Evolutionary conservation across 495 filamentous ascomycete genomes (phyloP), one percentile per base, ranked within the genome.

Genomic region (Penicillium simplicissimum): DNA sequence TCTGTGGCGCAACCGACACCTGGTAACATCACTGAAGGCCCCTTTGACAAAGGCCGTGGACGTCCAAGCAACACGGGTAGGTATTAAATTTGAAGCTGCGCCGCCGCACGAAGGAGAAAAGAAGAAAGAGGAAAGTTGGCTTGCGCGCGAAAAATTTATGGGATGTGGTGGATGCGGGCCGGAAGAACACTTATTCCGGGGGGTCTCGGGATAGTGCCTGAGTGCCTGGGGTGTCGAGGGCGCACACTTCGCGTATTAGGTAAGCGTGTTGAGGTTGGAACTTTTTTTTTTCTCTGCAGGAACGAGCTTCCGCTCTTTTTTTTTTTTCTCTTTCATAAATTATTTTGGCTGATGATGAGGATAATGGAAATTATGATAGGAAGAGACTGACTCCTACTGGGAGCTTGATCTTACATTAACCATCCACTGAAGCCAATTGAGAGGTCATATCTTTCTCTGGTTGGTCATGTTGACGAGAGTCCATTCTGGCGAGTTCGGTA

Each of bases 1-100:
- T 87, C 84, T 87, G 79, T 83, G 82, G 76, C 82, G 75, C 80
- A 79, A 82, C 80, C 75, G 84, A 87, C 84, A 82, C 84, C 79
- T 85, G 80, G 63, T 59, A 43, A 80, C 78, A 80, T 78, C 80
- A 79, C 62, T 61, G 73, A 76, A 63, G 47, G 66, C 61, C 58
- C 54, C 58, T 59, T 54, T 43, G 55, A 57, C 34, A 57, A 66
- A 37, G 58, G 49, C 58, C 55, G 59, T 69, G 67, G 69, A 75
- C 74, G 73, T 76, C 72, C 76, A 82, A 72, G 82, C 77, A 85
- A 85, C 79, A 85, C 78, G 78, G 80, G 71, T 71, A 67, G 76
- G 34, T 51, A 37, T 53, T 53, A 28, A 64, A 71, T 67, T 78
- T 63, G 65, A 57, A 79, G 78, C 81, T 79, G 78, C 79, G 78